phyloP scores from a whole-genome alignment of 805 yeast genomes.

The Saccharomycopsis amapae region DNA sequence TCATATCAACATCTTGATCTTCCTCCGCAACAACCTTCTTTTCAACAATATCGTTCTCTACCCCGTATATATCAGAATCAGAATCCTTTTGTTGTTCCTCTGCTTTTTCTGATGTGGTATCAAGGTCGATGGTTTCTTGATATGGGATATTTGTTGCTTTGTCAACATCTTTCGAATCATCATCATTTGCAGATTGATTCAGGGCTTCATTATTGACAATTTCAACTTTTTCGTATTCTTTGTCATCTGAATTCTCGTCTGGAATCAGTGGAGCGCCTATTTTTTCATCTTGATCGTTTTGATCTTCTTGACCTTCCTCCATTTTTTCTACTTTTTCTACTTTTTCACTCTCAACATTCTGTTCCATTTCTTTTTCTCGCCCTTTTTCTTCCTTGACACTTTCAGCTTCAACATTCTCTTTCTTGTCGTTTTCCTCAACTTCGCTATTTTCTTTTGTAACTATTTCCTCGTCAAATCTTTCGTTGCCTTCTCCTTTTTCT shows the following conservation, averaged over 20 bases:
- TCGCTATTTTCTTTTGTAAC: neutral
- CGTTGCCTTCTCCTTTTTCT: neutral
- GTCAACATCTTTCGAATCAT: neutral
- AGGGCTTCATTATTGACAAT: neutral
- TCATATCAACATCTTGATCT: too few relatives aligned
- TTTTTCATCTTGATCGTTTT: neutral
- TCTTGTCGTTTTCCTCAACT: neutral
- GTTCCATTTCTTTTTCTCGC: neutral
- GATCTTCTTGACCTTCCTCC: constrained; percentile 2
- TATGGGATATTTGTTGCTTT: neutral
- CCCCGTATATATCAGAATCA: neutral
- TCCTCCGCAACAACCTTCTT: neutral
- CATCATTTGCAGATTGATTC: neutral
- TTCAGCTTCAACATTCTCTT: neutral
- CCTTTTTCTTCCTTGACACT: neutral
- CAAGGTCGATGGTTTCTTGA: neutral
- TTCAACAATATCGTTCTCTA: neutral
- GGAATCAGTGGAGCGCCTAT: neutral
- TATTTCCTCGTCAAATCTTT: neutral
- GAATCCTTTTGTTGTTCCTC: neutral
- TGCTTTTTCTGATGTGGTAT: neutral
- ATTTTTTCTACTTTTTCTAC: neutral
- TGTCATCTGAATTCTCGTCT: neutral
- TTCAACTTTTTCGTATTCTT: neutral
- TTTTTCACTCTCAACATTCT: neutral